phyloP scores from a whole-genome alignment of 805 yeast species.

The Phaffomyces opuntiae region DNA sequence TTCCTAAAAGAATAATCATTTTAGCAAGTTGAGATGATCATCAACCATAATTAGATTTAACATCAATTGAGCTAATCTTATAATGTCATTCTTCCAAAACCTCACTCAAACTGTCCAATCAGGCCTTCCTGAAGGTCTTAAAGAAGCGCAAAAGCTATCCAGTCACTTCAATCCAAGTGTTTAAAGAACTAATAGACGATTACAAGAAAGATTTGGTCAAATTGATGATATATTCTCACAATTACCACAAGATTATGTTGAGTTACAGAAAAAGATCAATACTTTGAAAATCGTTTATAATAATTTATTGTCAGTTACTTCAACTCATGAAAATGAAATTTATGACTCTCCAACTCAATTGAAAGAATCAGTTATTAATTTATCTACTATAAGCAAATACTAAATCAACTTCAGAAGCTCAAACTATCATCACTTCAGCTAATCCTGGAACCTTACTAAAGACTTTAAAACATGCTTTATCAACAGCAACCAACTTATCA shows the following conservation, averaged over 20 bases:
- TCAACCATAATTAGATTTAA: no score
- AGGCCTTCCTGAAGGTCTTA: slow-evolving; percentile 23
- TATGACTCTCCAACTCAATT: slow-evolving; percentile 77
- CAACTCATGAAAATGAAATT: slow-evolving; percentile 61
- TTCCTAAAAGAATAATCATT: no score
- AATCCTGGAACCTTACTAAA: slow-evolving; percentile 54
- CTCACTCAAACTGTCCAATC: slow-evolving; percentile 19
- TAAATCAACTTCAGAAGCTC: slow-evolving; percentile 75
- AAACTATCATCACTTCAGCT: slow-evolving; percentile 54
- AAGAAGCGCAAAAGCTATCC: slow-evolving; percentile 32
- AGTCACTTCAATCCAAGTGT: slow-evolving; percentile 49
- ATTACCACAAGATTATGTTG: slow-evolving; percentile 65
- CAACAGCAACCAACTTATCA: slow-evolving; percentile 59
- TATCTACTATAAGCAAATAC: slow-evolving; percentile 70
- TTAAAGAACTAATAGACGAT: slow-evolving; percentile 49
- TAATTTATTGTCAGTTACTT: slow-evolving; percentile 45
- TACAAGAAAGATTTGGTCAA: slow-evolving; percentile 57
- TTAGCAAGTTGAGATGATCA: no score
- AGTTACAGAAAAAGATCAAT: slow-evolving; percentile 65
- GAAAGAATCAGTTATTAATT: slow-evolving; percentile 68
- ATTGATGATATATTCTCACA: slow-evolving; percentile 58
- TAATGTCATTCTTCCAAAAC: slow-evolving; percentile 24
- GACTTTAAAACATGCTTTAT: slow-evolving; percentile 75
- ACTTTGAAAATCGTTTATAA: slow-evolving; percentile 62
- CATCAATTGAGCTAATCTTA: no score